Evolutionary conservation across 768 basidiomycete genomes (phyloP), one percentile per base, ranked within the genome.

Genomic region (Stropharia rugosoannulata): DNA sequence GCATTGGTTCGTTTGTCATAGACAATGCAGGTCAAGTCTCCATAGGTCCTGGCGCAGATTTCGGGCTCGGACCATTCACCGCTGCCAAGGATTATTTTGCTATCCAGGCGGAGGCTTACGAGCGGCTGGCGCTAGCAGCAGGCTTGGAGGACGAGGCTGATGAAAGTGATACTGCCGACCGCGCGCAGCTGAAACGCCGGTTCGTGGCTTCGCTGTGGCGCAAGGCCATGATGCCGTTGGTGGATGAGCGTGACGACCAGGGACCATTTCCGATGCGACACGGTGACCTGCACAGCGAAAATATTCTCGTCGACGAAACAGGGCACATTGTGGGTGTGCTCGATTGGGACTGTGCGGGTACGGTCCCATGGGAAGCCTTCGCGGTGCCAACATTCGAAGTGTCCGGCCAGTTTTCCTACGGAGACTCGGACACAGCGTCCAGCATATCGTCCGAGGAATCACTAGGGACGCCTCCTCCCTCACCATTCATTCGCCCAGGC

Each of bases 191-290:
- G 2, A 73, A 73, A 55, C 66, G 73, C 16, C 67, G 67, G 12
- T 76, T 75, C 40, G 72, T 75, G 4, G 74, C 75, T 0, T 70
- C 70, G 5, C 54, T 76, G 47, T 76, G 74, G 72, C 68, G 71
- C 4, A 66, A 64, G n/a, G 74, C 75, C 1, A 73, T 76, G 66
- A 73, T 73, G 70, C 72, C 74, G 6, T 69, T 75, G 4, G 66
- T 76, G 5, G 73, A 74, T 54, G 68, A 70, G 49, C 65, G 69
- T 3, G 74, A 75, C 56, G 73, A 73, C 44, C 63, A 58, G 2
- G 75, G 75, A 0, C 75, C 75, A 1, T 76, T 76, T 61, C 75
- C 75, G 3, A 70, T 75, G 68, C 71, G 74, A 6, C 75, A 76
- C 49, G 75, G 75, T 12, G 75, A 76, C 56, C 61, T 76, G 7